Conservation (phyloP, 208 protist genomes). For the Giardia duodenalis region DNA sequence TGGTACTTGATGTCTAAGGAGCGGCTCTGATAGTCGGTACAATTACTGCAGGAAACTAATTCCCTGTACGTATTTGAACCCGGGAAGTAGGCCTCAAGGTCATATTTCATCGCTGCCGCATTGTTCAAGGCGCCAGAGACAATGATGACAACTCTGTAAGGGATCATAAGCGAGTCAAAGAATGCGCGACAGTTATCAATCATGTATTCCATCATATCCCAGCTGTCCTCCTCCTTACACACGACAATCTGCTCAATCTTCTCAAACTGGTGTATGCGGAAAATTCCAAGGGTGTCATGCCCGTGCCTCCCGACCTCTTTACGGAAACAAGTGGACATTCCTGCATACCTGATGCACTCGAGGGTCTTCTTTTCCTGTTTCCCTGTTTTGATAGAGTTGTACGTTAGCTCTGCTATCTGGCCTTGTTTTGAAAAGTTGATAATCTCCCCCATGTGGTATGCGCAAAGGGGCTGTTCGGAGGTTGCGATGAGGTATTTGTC, state of each 20-base stretch:
- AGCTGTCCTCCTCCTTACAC: constrained; percentile 62
- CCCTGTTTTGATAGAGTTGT: background rate
- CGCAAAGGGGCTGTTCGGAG: constrained; percentile 93
- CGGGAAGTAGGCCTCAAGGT: constrained; percentile 97
- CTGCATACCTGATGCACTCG: constrained; percentile 75
- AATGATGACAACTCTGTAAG: constrained; percentile 75
- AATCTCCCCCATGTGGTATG: constrained; percentile 78
- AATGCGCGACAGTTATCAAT: constrained; percentile 71
- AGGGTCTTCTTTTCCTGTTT: constrained; percentile 17
- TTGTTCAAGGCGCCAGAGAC: constrained; percentile 82
- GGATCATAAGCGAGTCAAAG: constrained; percentile 68
- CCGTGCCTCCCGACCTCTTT: constrained; percentile 85
- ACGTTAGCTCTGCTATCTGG: background rate
- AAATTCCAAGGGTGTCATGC: constrained; percentile 74
- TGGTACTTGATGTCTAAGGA: constrained; percentile 52
- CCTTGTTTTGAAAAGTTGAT: constrained; percentile 53
- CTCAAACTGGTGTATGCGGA: constrained; percentile 84
- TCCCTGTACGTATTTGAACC: constrained; percentile 79
- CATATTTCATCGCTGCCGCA: constrained; percentile 96
- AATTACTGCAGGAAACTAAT: constrained; percentile 99
- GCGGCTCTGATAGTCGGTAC: constrained; percentile 94
- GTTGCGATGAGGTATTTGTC: constrained; percentile 99
- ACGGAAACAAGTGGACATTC: constrained; percentile 93
- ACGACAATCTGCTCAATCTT: constrained; percentile 82
- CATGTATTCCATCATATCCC: constrained; percentile 66